These are phyloP conservation scores for Kodamaea sagamina DNA, from an alignment of 805 yeast species.

Conservation along the genomic window DNA sequence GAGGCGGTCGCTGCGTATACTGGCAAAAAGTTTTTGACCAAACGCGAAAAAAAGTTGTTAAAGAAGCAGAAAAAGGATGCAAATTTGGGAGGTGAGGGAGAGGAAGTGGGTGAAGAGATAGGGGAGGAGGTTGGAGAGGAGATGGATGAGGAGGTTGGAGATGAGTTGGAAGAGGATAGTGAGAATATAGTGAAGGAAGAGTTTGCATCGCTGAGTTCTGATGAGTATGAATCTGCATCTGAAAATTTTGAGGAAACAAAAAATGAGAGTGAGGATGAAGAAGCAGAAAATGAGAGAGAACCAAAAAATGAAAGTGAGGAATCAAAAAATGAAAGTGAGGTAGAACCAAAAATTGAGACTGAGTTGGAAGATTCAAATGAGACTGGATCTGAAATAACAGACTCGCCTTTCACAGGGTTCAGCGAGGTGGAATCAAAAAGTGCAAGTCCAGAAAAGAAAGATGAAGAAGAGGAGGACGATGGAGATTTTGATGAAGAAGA, in stretches of 20 bases:
- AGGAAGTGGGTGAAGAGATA: slow-evolving; percentile 16
- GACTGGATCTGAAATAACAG: slow-evolving; percentile 4
- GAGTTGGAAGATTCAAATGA: too few relatives aligned
- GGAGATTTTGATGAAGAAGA: slow-evolving; percentile 24
- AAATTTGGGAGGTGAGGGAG: slow-evolving; percentile 19
- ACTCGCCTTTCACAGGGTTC: slow-evolving; percentile 17
- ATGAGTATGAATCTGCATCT: slow-evolving; percentile 35
- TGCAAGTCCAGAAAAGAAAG: slow-evolving; percentile 10
- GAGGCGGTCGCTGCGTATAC: slow-evolving; percentile 62
- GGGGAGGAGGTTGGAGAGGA: slow-evolving; percentile 18
- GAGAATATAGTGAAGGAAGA: slow-evolving; percentile 13
- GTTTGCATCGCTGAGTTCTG: slow-evolving; percentile 20
- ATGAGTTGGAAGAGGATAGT: not conserved
- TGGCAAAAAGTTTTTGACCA: slow-evolving; percentile 53
- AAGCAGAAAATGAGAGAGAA: too few relatives aligned
- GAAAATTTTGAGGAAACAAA: slow-evolving; percentile 25
- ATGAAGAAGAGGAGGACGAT: slow-evolving; percentile 12
- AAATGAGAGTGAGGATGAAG: not conserved
- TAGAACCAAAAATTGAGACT: too few relatives aligned
- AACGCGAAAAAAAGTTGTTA: slow-evolving; percentile 41
- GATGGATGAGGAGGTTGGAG: slow-evolving; percentile 17
- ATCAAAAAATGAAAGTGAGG: too few relatives aligned
- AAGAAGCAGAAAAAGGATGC: slow-evolving; percentile 26
- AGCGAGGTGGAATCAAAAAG: slow-evolving; percentile 12
- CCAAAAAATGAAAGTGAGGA: too few relatives aligned